phyloP scores from a whole-genome alignment of 139 green algal genomes.

The Coelastrella sp. region DNA sequence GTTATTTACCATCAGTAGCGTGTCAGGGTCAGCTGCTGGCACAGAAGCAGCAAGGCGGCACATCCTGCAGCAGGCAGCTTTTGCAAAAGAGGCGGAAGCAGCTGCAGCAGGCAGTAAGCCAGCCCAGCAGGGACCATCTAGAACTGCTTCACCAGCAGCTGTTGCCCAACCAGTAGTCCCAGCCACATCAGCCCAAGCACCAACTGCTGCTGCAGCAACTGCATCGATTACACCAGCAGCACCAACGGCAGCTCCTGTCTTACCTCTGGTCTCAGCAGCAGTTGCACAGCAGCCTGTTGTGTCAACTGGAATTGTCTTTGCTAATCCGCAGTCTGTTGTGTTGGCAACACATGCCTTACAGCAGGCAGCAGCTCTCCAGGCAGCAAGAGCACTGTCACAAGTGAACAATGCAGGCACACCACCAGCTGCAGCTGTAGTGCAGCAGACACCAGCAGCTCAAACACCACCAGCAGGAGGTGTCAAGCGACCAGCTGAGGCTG shows the following conservation, averaged over 20 bases:
- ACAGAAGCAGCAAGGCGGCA: slow-evolving; percentile 29
- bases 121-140: neutral
- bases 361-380: neutral
- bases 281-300: neutral
- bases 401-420: neutral
- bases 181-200: neutral
- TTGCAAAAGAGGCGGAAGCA: slow-evolving; percentile 20
- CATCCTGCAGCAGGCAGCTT: slow-evolving; percentile 23
- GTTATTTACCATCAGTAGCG: slow-evolving; percentile 12
- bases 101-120: neutral
- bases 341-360: neutral
- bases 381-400: neutral
- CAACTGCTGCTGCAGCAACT: neutral
- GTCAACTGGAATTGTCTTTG: no score
- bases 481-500: neutral
- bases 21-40: neutral
- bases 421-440: slow-evolving; percentile 7
- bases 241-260: neutral
- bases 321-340: neutral
- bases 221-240: neutral
- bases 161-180: neutral
- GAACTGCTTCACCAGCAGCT: slow-evolving; percentile 5
- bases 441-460: slow-evolving; percentile 2
- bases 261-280: neutral
- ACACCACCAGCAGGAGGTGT: neutral